phyloP scores from a whole-genome alignment of 768 basidiomycete species.

The button mushroom (Agaricus bisporus) region DNA sequence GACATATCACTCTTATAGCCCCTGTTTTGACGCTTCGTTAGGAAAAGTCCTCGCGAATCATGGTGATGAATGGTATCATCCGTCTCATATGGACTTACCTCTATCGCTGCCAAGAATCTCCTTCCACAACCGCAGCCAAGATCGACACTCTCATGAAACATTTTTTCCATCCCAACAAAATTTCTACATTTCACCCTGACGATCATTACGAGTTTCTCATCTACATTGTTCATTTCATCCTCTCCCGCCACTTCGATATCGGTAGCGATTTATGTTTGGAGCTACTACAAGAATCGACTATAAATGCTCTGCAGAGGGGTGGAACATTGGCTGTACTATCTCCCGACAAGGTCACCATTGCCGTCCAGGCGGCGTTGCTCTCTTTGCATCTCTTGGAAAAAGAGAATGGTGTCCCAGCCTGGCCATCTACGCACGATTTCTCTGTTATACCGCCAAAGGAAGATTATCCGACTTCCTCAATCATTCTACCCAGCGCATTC shows the following conservation, averaged over 20 bases:
- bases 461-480: slow-evolving; percentile 70
- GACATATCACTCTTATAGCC: neutral
- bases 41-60: slow-evolving; percentile 70
- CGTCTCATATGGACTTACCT: slow-evolving; percentile 91
- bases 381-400: slow-evolving; percentile 69
- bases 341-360: slow-evolving; percentile 70
- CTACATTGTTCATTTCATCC: slow-evolving; percentile 75
- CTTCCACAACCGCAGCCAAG: slow-evolving; percentile 74
- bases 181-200: slow-evolving; percentile 57
- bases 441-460: slow-evolving; percentile 41
- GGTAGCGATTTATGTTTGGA: slow-evolving; percentile 79
- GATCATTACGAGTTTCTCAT: slow-evolving; percentile 73
- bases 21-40: slow-evolving; percentile 23
- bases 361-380: slow-evolving; percentile 69
- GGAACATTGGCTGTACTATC: slow-evolving; percentile 40
- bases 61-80: slow-evolving; percentile 75
- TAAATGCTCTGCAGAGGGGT: slow-evolving; percentile 35
- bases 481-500: slow-evolving; percentile 48
- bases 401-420: slow-evolving; percentile 62
- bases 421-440: slow-evolving; percentile 78
- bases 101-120: slow-evolving; percentile 85
- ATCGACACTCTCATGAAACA: slow-evolving; percentile 69
- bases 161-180: slow-evolving; percentile 72
- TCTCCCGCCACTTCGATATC: slow-evolving; percentile 79
- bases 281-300: slow-evolving; percentile 64